Evolutionary conservation across 352 stramenopile species (phyloP), one percentile per base, ranked within the genome.

Genomic region (Thalassiosira pacifica): DNA sequence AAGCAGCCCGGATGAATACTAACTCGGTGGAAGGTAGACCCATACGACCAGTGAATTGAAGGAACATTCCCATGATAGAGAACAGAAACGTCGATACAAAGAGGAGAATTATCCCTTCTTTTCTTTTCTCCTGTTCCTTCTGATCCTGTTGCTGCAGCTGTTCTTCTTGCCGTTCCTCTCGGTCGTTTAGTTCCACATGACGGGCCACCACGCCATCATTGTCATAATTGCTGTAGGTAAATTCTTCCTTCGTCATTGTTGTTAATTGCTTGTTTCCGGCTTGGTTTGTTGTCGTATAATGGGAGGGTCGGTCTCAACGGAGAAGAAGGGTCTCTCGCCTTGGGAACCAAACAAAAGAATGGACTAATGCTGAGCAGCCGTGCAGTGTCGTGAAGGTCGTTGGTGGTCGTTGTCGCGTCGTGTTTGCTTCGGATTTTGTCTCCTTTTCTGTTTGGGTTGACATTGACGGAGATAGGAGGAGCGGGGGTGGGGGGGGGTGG

Each of bases 1-100:
- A 87, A 1, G 83, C 61, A 27, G 67, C 83, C 18, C 87, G 70
- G 24, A 76, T 16, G 55, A 90, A 92, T n/a, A 92, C 83, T n/a
- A 92, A 64, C 77, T 92, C 70, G 1, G 78, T 88, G 13, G 73
- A 69, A n/a, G 83, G 83, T 29, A 92, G 24, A 10, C 60, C 73
- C 32, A 61, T 57, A 6, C 52, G 26, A 48, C 48, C 31, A 6
- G 71, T 61, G 57, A 70, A 71, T 60, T 78, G 70, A 16, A 78
- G 24, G 55, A 63, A 78, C 53, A 78, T 37, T 32, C 70, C 70
- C 70, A 69, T 66, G 16, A 78, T 13, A 2, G 70, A 78, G 31
- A 69, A 78, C 2, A 78, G 55, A 59, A 78, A 78, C 69, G 70
- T 32, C 6, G 70, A 78, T 3, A 78, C 11, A n/a, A 69, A 57